A percentile compares a stretch with the other conserved stretches of the same genome.
phyloP scores from a whole-genome alignment of 495 filamentous ascomycete genomes.

The Neurospora sp. region DNA sequence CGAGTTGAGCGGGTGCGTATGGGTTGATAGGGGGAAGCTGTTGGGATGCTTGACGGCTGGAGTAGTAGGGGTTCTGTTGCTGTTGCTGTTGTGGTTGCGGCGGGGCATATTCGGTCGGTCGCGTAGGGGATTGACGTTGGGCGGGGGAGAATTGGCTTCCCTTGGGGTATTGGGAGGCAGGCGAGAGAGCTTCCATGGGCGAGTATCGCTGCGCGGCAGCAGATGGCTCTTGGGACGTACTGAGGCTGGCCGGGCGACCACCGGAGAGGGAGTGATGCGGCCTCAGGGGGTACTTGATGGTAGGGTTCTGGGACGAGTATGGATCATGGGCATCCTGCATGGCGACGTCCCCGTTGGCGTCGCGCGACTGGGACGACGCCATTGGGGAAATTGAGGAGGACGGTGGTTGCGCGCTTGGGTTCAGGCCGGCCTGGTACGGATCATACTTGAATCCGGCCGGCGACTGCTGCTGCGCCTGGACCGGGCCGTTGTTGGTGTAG shows the following conservation, averaged over 20 bases:
- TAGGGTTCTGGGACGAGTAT: conserved; percentile 52
- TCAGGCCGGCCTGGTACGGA: conserved; percentile 51
- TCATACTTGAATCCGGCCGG: conserved; percentile 66
- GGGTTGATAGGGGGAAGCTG: conserved; percentile 65
- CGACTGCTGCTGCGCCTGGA: conserved; percentile 36
- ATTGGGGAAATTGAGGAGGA: conserved; percentile 54
- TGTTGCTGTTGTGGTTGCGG: neutral
- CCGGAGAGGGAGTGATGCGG: conserved; percentile 49
- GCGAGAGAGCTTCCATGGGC: conserved; percentile 74
- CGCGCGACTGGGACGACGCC: conserved; percentile 55
- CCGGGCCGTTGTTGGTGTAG: conserved; percentile 22
- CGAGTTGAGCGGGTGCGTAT: conserved; percentile 45
- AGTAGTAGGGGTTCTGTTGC: conserved; percentile 37
- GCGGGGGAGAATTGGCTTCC: conserved; percentile 34
- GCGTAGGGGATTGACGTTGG: conserved; percentile 42
- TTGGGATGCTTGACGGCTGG: conserved; percentile 32
- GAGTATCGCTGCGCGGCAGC: conserved; percentile 86
- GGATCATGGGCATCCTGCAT: conserved; percentile 86
- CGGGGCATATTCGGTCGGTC: conserved; percentile 34
- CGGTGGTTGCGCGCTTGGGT: conserved; percentile 35
- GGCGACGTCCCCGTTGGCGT: conserved; percentile 71
- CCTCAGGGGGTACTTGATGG: conserved; percentile 62
- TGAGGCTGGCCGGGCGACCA: conserved; percentile 37
- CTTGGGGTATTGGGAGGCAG: conserved; percentile 40
- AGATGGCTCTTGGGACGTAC: conserved; percentile 63